Evolutionary conservation across 169 alveolate species (phyloP), one percentile per base, ranked within the genome.

Genomic region (Plasmodium inui): DNA sequence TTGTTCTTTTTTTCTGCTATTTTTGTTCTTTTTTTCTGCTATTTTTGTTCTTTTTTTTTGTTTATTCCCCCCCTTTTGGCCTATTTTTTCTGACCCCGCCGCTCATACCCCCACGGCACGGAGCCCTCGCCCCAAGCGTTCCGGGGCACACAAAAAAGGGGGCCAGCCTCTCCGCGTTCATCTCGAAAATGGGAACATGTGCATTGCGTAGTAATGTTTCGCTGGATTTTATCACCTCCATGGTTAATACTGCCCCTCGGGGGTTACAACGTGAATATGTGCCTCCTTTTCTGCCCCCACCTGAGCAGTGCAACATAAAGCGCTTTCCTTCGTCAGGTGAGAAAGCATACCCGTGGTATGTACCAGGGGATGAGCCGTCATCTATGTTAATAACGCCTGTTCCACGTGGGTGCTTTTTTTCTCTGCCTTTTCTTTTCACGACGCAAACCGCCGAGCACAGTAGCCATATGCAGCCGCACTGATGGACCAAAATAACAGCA

Each of bases 401-500:
- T 30, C 53, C 28, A 78, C 14, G 10, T 78, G 61, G 53, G 61
- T 39, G 50, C 12, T 79, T 39, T 79, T 79, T 79, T 76, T 76
- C 32, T 76, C 32, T 22, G 14, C 30, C 57, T 19, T 19, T 12
- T 78, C 41, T 78, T 79, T 26, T 32, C 61, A 28, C 32, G 17
- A 53, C 41, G 5, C 26, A 34, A n/a, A 17, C 46, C 55, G 9
- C 73, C 26, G 10, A 84, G 6, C 14, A 41, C 5, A 34, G n/a
- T 22, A 70, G 37, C 26, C 70, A 34, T 72, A 46, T 41, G 32
- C 10, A 76, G n/a, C 57, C 9, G 32, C 28, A 76, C 28, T 14
- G 14, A 89, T 89, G 94, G 94, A 90, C 19, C 72, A 89, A 8
- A 80, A 57, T 41, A 89, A 44, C 55, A 67, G 83, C 71, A 89